phyloP scores from a whole-genome alignment of 2,329 filamentous ascomycete species.

The Ophiosphaerella narmari region DNA sequence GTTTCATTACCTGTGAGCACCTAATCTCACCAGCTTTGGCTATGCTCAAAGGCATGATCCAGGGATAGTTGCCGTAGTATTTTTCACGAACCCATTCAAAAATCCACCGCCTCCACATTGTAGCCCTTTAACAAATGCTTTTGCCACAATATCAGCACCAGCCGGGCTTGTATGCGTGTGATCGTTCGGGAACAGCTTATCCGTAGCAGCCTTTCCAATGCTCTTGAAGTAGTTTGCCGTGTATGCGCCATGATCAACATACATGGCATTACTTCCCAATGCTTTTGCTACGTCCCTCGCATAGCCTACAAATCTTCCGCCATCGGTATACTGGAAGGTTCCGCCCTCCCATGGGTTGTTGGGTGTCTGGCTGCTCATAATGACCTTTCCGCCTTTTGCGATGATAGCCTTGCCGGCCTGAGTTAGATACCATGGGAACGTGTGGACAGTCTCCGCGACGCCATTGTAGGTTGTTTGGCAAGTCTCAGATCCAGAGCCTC shows the following conservation, averaged over 20 bases:
- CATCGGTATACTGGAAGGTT: constrained; percentile 52
- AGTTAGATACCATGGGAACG: constrained; percentile 64
- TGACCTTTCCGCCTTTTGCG: constrained; percentile 62
- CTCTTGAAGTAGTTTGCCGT: constrained; percentile 58
- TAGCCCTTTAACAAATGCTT: constrained; percentile 64
- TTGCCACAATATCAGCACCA: constrained; percentile 61
- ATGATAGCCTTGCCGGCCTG: constrained; percentile 61
- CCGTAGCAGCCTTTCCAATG: constrained; percentile 56
- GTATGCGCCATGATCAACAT: constrained; percentile 66
- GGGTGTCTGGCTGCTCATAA: constrained; percentile 64
- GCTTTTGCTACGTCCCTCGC: constrained; percentile 51
- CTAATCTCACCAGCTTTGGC: background rate
- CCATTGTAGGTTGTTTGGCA: constrained; percentile 60
- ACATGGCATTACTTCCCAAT: constrained; percentile 53
- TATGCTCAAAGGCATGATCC: constrained; percentile 33
- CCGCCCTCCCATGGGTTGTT: constrained; percentile 68
- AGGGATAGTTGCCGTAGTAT: constrained; percentile 34
- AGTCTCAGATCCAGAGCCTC: constrained; percentile 58
- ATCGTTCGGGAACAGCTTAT: constrained; percentile 62
- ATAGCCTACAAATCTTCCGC: constrained; percentile 62
- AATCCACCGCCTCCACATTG: constrained; percentile 54
- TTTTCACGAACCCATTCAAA: constrained; percentile 48
- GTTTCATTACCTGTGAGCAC: background rate
- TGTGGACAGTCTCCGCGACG: constrained; percentile 61
- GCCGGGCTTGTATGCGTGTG: constrained; percentile 65